Evolutionary conservation across 495 filamentous ascomycete genomes (phyloP).

Genomic region (Cercophora sp.): DNA sequence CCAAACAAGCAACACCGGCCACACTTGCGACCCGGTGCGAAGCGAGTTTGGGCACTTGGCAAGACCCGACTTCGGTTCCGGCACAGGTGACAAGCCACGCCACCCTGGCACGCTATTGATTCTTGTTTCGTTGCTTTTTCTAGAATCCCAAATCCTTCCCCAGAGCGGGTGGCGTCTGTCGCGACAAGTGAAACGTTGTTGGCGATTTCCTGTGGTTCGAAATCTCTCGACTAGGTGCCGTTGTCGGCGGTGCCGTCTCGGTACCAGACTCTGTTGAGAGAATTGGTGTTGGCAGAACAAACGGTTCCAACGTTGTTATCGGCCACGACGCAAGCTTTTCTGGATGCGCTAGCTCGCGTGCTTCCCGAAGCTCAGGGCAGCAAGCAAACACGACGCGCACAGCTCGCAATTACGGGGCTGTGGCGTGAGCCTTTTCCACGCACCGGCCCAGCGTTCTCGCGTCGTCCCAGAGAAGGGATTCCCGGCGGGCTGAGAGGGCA

Average conservation of each 20-base stretch:
- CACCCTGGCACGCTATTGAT: conserved; percentile 3
- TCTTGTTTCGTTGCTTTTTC: not conserved
- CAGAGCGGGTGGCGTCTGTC: not conserved
- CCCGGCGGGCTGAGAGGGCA: too few relatives aligned
- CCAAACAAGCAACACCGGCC: too few relatives aligned
- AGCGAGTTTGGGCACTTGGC: not conserved
- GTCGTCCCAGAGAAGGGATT: too few relatives aligned
- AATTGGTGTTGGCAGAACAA: not conserved
- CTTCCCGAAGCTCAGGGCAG: too few relatives aligned
- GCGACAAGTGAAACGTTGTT: conserved; percentile 4
- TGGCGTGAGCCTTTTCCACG: too few relatives aligned
- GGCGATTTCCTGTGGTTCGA: not conserved
- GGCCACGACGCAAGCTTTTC: too few relatives aligned
- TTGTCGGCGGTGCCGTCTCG: not conserved
- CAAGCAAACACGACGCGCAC: too few relatives aligned
- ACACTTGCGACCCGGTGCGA: not conserved
- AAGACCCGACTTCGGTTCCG: not conserved
- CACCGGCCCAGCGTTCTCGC: too few relatives aligned
- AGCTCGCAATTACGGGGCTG: too few relatives aligned
- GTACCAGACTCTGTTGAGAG: not conserved
- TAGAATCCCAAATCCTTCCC: not conserved
- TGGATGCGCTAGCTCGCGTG: too few relatives aligned
- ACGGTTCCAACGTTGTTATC: too few relatives aligned
- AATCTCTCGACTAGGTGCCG: not conserved
- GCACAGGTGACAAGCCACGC: not conserved